These are phyloP conservation scores for Coccomyxa subellipsoidea DNA, from an alignment of 163 green algal species.

Conservation along the genomic window DNA sequence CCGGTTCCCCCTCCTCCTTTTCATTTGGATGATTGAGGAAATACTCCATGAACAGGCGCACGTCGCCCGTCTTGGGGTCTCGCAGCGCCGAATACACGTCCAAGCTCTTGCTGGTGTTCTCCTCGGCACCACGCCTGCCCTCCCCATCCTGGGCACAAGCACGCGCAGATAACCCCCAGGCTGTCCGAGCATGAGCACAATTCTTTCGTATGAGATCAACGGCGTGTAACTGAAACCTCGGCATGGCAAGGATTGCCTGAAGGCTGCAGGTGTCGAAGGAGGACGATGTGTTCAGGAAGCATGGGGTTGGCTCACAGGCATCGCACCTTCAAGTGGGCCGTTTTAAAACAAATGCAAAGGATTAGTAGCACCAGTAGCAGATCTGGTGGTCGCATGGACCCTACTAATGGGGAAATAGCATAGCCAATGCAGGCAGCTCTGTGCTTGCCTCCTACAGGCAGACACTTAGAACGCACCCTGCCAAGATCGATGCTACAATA, in stretches of 20 bases:
- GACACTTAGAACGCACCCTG: no score
- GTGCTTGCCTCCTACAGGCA: no score
- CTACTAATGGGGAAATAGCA: no score
- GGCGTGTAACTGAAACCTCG: no score
- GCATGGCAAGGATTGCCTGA: no score
- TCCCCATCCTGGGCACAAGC: not conserved
- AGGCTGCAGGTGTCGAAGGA: no score
- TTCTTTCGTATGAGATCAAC: no score
- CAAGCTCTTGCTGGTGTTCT: not conserved
- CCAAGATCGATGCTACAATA: no score
- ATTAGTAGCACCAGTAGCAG: not conserved
- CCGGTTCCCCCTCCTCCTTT: not conserved
- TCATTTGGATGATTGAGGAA: not conserved
- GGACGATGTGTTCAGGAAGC: no score
- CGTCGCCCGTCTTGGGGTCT: not conserved
- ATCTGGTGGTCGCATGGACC: not conserved
- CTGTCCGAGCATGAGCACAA: no score
- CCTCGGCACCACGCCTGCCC: not conserved
- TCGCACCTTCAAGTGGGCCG: not conserved
- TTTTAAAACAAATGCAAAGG: not conserved
- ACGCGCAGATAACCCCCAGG: no score
- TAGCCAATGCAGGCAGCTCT: no score
- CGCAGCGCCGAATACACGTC: not conserved
- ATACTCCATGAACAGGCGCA: conserved; percentile 1
- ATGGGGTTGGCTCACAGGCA: not conserved